Evolutionary conservation across 345 rosid species (phyloP), one percentile per base, ranked within the genome.

Genomic region (Mallotus nudiflorus): DNA sequence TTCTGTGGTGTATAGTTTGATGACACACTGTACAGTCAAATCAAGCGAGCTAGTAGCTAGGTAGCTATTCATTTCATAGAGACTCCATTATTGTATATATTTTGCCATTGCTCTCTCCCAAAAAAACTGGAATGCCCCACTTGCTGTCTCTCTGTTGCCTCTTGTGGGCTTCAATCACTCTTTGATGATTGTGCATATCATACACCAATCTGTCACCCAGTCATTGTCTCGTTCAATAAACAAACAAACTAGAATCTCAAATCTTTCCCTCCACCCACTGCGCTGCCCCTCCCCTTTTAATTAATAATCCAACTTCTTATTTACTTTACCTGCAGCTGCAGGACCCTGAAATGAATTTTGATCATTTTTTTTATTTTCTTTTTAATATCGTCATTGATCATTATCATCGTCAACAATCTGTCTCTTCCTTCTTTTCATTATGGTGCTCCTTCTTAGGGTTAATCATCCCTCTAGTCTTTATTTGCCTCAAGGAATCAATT

Each of bases 1-100:
- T 4, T 37, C 28, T 57, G 12, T 51, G 24, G 69, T 22, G 68
- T 31, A 35, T n/a, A 57, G 75, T 45, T 62, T 71, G 54, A 62
- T 33, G 73, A 72, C 75, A 72, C 6, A 10, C 75, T 83, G 82
- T 80, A 65, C 69, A 62, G 82, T 83, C 86, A 87, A 78, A 81
- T 83, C 85, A 74, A 44, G 12, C 35, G 52, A 64, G 73, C 74
- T 75, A 64, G n/a, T n/a, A n/a, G n/a, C n/a, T n/a, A n/a, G n/a
- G n/a, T n/a, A n/a, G n/a, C n/a, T n/a, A n/a, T n/a, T n/a, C n/a
- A n/a, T n/a, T 77, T 79, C 67, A 69, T 57, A 42, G 68, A 73
- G 82, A 77, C 75, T 83, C 84, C 69, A 83, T 88, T 88, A 88
- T 88, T 83, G 93, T 67, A 68, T n/a, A 80, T 63, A 71, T 73